Evolutionary conservation across 106 monocot species (phyloP).

Genomic region (Phalaenopsis equestris): DNA sequence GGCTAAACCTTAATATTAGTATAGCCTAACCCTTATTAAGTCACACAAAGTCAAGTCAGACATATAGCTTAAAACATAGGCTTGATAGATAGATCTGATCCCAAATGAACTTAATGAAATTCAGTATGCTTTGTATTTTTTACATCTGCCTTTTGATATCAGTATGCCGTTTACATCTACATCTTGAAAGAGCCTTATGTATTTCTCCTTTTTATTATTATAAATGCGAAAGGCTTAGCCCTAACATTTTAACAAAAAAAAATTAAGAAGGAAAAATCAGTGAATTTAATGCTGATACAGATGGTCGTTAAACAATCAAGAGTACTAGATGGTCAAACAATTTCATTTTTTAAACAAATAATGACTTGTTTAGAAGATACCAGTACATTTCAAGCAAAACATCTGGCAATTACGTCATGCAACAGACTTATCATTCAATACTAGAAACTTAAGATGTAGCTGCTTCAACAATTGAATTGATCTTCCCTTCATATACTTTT

Average conservation of each 20-base stretch:
- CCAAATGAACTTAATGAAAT: no score
- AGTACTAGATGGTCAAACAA: not conserved
- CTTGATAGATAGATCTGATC: no score
- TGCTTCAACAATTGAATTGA: not conserved
- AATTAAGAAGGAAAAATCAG: not conserved
- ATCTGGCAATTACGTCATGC: not conserved
- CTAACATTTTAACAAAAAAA: not conserved
- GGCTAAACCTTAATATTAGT: no score
- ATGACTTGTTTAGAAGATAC: not conserved
- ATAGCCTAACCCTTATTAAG: no score
- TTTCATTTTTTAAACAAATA: not conserved
- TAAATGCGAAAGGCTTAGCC: not conserved
- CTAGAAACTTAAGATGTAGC: not conserved
- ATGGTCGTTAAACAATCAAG: not conserved
- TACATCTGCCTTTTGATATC: not conserved
- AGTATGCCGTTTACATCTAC: not conserved
- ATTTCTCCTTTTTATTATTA: not conserved
- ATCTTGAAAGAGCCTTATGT: not conserved
- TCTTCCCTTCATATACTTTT: not conserved
- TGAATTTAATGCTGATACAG: not conserved
- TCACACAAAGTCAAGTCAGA: no score
- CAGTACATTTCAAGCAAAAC: not conserved
- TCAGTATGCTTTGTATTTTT: not conserved
- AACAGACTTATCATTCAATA: conserved; percentile 2
- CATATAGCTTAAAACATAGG: no score